Conservation (phyloP, 1,284 basidiomycete genomes). For the Puccinia novopanici region DNA sequence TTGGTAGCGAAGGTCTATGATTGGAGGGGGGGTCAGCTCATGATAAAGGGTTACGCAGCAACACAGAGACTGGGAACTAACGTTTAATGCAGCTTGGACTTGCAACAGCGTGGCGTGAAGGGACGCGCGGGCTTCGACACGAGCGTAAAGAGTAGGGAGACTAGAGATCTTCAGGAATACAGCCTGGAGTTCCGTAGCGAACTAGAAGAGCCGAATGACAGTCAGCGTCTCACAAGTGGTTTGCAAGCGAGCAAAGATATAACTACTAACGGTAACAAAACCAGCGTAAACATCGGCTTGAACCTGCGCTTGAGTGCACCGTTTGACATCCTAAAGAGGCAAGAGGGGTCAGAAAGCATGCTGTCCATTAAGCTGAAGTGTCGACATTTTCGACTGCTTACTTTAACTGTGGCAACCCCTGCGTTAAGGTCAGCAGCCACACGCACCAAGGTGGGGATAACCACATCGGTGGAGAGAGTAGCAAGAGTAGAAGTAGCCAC, state of each 20-base stretch:
- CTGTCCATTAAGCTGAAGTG: no score
- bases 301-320: background rate
- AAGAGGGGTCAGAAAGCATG: background rate
- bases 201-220: background rate
- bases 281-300: background rate
- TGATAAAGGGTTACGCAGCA: background rate
- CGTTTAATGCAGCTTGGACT: background rate
- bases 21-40: background rate
- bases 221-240: no score
- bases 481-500: background rate
- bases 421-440: background rate
- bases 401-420: background rate
- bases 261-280: slow-evolving; percentile 2
- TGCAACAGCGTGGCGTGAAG: background rate
- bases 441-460: background rate
- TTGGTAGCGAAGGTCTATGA: background rate
- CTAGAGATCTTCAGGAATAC: background rate
- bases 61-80: background rate
- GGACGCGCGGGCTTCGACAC: background rate
- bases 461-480: background rate
- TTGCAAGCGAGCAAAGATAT: background rate
- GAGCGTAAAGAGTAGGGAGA: background rate
- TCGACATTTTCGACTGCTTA: background rate
- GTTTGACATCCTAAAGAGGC: background rate
- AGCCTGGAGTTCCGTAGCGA: background rate